phyloP scores from a whole-genome alignment of 768 basidiomycete genomes.

The Roridomyces roridus region DNA sequence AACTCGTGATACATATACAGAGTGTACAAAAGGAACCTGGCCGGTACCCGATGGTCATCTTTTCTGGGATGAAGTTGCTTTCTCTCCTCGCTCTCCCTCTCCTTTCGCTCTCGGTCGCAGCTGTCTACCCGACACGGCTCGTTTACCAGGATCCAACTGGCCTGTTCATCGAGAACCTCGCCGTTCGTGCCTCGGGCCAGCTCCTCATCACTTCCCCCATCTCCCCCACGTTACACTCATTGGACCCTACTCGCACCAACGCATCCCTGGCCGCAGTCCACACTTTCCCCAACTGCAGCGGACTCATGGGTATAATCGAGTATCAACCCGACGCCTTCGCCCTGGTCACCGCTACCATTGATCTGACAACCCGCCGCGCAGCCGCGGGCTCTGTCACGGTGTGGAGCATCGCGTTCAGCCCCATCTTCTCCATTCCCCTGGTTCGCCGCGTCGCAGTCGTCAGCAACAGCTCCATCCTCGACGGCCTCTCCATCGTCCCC shows the following conservation, averaged over 20 bases:
- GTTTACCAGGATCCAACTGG: constrained; percentile 4
- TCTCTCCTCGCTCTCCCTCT: too few species aligned
- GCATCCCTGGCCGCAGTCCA: constrained; percentile 6
- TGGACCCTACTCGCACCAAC: constrained; percentile 4
- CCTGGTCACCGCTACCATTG: not conserved
- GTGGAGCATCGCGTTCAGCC: constrained; percentile 12
- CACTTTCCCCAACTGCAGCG: constrained; percentile 14
- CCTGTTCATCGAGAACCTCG: constrained; percentile 12
- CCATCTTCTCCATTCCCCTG: not conserved
- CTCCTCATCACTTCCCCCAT: constrained; percentile 7
- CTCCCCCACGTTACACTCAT: constrained; percentile 3
- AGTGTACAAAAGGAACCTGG: too few species aligned
- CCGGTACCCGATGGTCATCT: too few species aligned
- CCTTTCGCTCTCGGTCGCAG: too few species aligned
- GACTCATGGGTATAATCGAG: constrained; percentile 8
- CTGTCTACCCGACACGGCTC: constrained; percentile 9
- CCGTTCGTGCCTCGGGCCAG: constrained; percentile 9
- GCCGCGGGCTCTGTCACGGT: constrained; percentile 6
- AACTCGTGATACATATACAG: too few species aligned
- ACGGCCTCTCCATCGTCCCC: constrained; percentile 7
- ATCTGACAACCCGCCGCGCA: constrained; percentile 3
- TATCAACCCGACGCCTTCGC: constrained; percentile 10
- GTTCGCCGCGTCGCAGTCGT: constrained; percentile 6
- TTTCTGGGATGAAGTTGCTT: too few species aligned
- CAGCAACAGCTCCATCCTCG: constrained; percentile 6